Base-by-base conservation (phyloP, 1,284 basidiomycete species). In the Caloboletus firmus region DNA sequence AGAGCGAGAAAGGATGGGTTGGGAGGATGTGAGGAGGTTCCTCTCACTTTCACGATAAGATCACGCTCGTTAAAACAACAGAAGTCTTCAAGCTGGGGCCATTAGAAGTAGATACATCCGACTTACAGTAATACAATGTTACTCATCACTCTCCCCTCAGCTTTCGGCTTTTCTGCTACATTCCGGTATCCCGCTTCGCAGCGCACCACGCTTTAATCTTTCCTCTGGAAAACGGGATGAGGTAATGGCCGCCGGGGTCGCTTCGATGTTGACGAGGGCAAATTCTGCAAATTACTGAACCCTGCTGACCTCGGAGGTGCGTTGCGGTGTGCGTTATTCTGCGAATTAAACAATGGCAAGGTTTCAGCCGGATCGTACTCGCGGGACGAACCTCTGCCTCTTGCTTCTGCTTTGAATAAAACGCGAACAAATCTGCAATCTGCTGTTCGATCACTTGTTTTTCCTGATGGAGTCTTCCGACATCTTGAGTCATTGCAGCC, bases 1-100 rank as follows among this genome's bases (percentile, higher is more conserved):
- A 72, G 85, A 89, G 68, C 76, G 90, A 45, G 92, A 94, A 72
- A 79, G 92, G 58, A 85, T 94, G 82, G 63, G 60, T 1, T 91
- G 88, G 87, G 73, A 78, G 49, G 79, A 83, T 46, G 83, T 76
- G 5, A 66, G 60, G 48, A 57, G 58, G 36, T 79, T 82, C 57
- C 63, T 85, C 35, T 56, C 56, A 20, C 49, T 55, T 41, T 49
- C 41, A 45, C 56, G 37, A 37, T 44, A 37, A 58, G 30, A 47
- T 34, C 54, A 47, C 36, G 24, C 28, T 45, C 56, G 9, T 55
- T 46, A 24, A 31, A 28, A 37, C 26, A 20, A 43, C 22, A 20
- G 22, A 40, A 30, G 15, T 26, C 24, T 37, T 41, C 45, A 48
- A 50, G 41, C 39, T 36, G 30, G 34, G 32, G 10, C 13, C 24